Base-by-base conservation (phyloP, 2,329 filamentous ascomycete genomes). In the Torrubiellomyces zombiae region DNA sequence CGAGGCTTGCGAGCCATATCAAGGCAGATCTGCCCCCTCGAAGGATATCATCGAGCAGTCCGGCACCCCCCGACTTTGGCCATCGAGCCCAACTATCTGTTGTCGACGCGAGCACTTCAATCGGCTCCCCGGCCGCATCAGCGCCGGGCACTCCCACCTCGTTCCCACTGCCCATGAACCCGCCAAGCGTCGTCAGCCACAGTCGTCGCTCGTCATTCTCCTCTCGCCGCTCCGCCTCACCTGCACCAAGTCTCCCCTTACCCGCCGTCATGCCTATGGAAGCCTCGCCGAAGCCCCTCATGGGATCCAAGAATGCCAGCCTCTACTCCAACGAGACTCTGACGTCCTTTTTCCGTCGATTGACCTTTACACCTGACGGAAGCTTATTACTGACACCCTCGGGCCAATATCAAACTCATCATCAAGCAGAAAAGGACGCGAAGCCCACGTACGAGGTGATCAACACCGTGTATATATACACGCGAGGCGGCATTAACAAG, bases 401-500 rank as follows among this genome's bases (percentile, higher is more conserved):
- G 2, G 89, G 89, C 6, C 89, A 95, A 45, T 95, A 89, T 52
- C 91, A 93, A 46, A 78, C 76, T 3, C 69, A 82, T 25, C 70
- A 81, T 36, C 68, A 71, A 23, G 36, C 46, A 2, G 57, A 74
- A 13, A 67, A 67, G 24, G 78, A 83, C 33, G 55, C 61, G 2
- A 92, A 85, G 48, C 64, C 71, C 1, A 66, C 66, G 1, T 86
- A 89, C 38, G 86, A 98, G 37, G 67, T 94, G 25, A 83, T 79
- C 39, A 98, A 98, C 45, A 98, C 89, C 0, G 91, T 98, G 13
- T 98, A 98, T 51, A 89, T 98, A 27, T 98, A 98, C 50, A 94
- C 86, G 0, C 67, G 89, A 39, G 89, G 85, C 16, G 89, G 89
- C 14, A 82, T 98, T 43, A 95, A 94, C 55, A 94, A 91, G 47